These are phyloP conservation scores for Boletus semigastroideus DNA, from an alignment of 1,284 basidiomycete genomes.

Conservation along the genomic window DNA sequence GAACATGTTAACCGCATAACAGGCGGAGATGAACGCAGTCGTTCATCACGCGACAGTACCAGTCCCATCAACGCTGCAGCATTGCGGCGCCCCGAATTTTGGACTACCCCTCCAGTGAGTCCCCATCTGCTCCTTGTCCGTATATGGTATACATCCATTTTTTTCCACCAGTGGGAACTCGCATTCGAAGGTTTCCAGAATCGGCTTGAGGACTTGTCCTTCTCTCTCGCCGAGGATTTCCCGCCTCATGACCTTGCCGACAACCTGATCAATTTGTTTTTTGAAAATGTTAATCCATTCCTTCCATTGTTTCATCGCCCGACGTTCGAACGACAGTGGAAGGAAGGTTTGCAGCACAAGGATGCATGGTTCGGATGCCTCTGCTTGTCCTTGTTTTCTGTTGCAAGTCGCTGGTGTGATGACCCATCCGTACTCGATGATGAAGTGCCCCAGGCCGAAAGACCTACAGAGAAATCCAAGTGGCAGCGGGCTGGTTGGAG, in stretches of 20 bases:
- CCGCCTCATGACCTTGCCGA: conserved; percentile 58
- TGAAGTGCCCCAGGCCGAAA: conserved; percentile 17
- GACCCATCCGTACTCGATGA: conserved; percentile 62
- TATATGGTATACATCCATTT: neutral
- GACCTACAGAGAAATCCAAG: conserved; percentile 28
- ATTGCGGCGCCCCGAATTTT: conserved; percentile 34
- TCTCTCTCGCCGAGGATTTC: conserved; percentile 44
- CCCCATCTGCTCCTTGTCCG: neutral
- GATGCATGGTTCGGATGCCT: conserved; percentile 59
- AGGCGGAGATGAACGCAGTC: conserved; percentile 17
- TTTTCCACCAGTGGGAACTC: conserved; percentile 54
- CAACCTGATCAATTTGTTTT: conserved; percentile 65
- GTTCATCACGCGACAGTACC: conserved; percentile 16
- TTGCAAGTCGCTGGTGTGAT: conserved; percentile 66
- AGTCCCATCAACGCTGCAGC: conserved; percentile 26
- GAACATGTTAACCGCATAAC: conserved; percentile 39
- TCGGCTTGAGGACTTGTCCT: conserved; percentile 37
- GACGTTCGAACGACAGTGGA: conserved; percentile 64
- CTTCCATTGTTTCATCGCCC: conserved; percentile 68
- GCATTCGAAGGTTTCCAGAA: conserved; percentile 49
- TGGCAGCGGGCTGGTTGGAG: conserved; percentile 66
- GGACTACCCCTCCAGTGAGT: conserved; percentile 38
- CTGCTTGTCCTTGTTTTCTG: conserved; percentile 65
- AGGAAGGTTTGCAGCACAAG: conserved; percentile 50
- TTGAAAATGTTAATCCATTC: conserved; percentile 54